A percentile compares a stretch with the other conserved stretches of the same genome.
These are phyloP conservation scores for Pichia scutulata DNA, from an alignment of 805 yeast genomes.

Conservation along the genomic window DNA sequence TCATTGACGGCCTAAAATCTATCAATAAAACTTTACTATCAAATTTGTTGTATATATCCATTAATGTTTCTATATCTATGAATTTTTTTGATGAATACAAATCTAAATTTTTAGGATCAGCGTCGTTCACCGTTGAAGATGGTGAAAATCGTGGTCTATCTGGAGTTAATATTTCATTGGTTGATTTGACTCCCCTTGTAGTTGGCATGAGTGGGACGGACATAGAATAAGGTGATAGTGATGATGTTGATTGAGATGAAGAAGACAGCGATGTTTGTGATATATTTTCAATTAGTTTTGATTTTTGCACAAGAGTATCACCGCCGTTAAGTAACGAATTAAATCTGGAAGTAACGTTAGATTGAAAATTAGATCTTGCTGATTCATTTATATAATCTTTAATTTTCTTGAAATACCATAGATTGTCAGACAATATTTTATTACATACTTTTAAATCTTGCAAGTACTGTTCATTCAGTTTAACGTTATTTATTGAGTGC, in stretches of 20 bases:
- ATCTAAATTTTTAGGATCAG: background rate
- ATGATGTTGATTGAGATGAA: background rate
- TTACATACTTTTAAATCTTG: background rate
- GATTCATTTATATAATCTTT: slow-evolving; percentile 5
- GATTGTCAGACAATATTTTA: background rate
- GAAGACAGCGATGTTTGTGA: background rate
- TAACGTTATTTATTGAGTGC: background rate
- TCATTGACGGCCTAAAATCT: slow-evolving; percentile 59
- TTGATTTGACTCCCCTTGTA: background rate
- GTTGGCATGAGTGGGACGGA: background rate
- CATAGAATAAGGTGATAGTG: background rate
- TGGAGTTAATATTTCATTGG: background rate
- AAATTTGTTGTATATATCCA: slow-evolving; percentile 21
- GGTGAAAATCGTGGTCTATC: slow-evolving; percentile 1
- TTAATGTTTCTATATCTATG: slow-evolving; percentile 9
- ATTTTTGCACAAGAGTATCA: slow-evolving; percentile 4
- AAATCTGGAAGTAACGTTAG: slow-evolving; percentile 5
- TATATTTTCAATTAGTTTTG: slow-evolving; percentile 3
- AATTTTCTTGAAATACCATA: slow-evolving; percentile 2
- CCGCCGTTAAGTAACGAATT: slow-evolving; percentile 8
- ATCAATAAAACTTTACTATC: slow-evolving; percentile 45
- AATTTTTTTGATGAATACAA: background rate
- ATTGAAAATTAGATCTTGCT: slow-evolving; percentile 1
- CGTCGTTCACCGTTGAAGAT: background rate
- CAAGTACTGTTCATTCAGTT: background rate